These are phyloP conservation scores for Solidago caesia DNA, from an alignment of 129 eudicot genomes.

Conservation along the genomic window DNA sequence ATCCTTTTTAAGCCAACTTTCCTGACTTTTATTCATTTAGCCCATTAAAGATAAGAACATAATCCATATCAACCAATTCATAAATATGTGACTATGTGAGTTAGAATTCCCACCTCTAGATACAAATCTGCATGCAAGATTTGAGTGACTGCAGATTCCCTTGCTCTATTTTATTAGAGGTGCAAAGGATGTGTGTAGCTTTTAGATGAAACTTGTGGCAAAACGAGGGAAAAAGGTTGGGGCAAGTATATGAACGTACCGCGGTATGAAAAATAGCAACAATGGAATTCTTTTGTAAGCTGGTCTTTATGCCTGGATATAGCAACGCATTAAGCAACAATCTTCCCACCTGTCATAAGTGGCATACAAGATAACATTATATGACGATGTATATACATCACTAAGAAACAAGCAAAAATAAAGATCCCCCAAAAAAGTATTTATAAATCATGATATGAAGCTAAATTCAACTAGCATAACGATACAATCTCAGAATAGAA, in stretches of 20 bases:
- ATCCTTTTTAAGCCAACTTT: no score
- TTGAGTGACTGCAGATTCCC: not conserved
- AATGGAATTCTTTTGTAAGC: constrained; percentile 66
- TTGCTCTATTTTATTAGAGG: no score
- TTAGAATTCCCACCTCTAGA: not conserved
- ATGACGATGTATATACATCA: not conserved
- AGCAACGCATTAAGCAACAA: constrained; percentile 80
- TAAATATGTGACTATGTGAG: no score
- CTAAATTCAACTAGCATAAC: not conserved
- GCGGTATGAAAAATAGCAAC: constrained; percentile 85
- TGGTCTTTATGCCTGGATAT: constrained; percentile 92
- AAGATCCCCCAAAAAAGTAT: not conserved
- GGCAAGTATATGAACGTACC: constrained; percentile 40
- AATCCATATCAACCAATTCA: no score
- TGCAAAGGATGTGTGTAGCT: no score
- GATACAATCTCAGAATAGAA: not conserved
- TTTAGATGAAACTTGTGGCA: no score
- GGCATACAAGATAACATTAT: not conserved
- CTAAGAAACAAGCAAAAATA: not conserved
- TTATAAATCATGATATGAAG: not conserved
- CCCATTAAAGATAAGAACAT: no score
- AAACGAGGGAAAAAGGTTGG: no score
- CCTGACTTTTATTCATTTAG: no score
- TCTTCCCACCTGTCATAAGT: constrained; percentile 73
- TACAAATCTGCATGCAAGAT: not conserved